These are phyloP conservation scores for Grosmannia clavigera DNA, from an alignment of 2,329 filamentous ascomycete species.

Conservation along the genomic window DNA sequence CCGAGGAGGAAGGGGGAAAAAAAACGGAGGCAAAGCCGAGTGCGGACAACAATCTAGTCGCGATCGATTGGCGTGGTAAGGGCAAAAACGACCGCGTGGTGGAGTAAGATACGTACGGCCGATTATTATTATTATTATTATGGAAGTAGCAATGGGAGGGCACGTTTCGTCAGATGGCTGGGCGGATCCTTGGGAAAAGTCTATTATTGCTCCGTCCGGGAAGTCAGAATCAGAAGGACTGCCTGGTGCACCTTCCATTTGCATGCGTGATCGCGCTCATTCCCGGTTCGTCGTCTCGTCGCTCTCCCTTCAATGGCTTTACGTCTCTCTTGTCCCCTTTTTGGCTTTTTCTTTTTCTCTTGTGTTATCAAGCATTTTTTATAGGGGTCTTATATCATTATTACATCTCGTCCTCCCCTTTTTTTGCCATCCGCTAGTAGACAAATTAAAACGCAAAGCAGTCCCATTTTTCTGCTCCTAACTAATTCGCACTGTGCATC, in stretches of 20 bases:
- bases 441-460: not conserved
- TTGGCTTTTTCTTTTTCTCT: not conserved
- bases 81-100: not conserved
- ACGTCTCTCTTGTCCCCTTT: not conserved
- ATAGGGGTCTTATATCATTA: not conserved
- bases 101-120: not conserved
- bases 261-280: not conserved
- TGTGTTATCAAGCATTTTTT: too few species aligned
- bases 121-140: too few species aligned
- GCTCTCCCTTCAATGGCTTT: not conserved
- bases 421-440: not conserved
- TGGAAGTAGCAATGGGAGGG: not conserved
- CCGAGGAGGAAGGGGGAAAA: not conserved
- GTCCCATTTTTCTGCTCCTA: not conserved
- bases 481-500: not conserved
- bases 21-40: not conserved
- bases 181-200: not conserved
- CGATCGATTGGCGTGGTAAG: slow-evolving; percentile 2
- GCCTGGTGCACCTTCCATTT: not conserved
- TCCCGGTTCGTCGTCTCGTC: not conserved
- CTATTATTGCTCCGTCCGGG: not conserved
- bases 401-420: not conserved
- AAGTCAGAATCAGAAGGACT: not conserved
- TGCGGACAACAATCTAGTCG: not conserved
- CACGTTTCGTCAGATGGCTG: not conserved